Evolutionary conservation across 2,329 filamentous ascomycete genomes (phyloP), one percentile per base, ranked within the genome.

Genomic region (Aspergillus oerlinghausenensis): DNA sequence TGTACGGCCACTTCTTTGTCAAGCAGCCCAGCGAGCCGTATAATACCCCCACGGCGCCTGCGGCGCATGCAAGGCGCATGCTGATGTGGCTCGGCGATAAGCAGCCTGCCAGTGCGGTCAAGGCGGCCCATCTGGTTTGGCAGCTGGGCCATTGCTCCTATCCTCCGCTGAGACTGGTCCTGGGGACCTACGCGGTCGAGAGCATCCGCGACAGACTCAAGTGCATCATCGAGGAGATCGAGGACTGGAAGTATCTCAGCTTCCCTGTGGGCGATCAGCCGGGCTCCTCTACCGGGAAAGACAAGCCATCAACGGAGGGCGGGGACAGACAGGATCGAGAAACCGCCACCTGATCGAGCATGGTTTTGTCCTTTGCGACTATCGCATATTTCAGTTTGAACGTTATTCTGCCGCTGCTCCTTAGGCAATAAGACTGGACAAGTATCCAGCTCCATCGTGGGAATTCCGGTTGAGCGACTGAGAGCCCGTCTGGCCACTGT

Each of bases 131-230:
- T 77, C 77, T 97, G 55, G 88, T 96, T 6, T 97, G 94, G 94
- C 87, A 97, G 78, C 77, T 97, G 47, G 94, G 88, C 0, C 94
- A 97, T 78, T 97, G 93, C 76, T 88, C 86, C n/a, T 97, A 92
- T 70, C 94, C 94, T 51, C 94, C 94, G 0, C 73, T 97, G 61
- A 79, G 94, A 35, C 75, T 99, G 57, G 78, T 97, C n/a, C 75
- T 97, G 25, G 94, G 94, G 0, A 95, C 87, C 62, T 97, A 96
- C 76, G 93, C 94, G 1, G 93, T 97, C 40, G 93, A 99, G 73
- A 97, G 92, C 72, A 95, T 97, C 51, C 81, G 94, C 17, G 94
- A 99, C 75, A 82, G 93, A 21, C 75, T 97, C 68, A 84, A 91
- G 63, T 93, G 89, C 59, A 90, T 97, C 43, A 97, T 92, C 11